phyloP scores from a whole-genome alignment of 768 basidiomycete genomes.

The Tricholomella constricta region DNA sequence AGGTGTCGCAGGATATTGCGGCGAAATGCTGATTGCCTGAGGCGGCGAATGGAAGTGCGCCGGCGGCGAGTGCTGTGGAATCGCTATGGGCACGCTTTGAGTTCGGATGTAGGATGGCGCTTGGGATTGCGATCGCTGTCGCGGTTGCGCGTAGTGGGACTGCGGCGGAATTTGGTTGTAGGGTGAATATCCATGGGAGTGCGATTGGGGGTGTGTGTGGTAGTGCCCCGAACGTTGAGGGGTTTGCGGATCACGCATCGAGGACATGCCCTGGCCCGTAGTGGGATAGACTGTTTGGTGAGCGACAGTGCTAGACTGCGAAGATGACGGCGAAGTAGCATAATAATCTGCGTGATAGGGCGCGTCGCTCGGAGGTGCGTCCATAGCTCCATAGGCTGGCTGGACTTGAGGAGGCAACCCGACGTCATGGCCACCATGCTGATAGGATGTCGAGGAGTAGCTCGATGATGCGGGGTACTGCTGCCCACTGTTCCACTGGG shows the following conservation, averaged over 20 bases:
- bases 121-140: slow-evolving; percentile 48
- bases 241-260: slow-evolving; percentile 35
- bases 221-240: slow-evolving; percentile 31
- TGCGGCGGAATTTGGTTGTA: slow-evolving; percentile 28
- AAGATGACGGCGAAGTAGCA: slow-evolving; percentile 17
- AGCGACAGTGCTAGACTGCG: slow-evolving; percentile 15
- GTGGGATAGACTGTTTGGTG: slow-evolving; percentile 18
- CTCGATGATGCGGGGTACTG: slow-evolving; percentile 29
- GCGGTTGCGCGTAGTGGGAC: slow-evolving; percentile 31
- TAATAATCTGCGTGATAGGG: slow-evolving; percentile 26
- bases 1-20: slow-evolving; percentile 61
- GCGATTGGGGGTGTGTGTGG: slow-evolving; percentile 36
- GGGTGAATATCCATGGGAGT: slow-evolving; percentile 38
- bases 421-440: slow-evolving; percentile 19
- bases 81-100: slow-evolving; percentile 12
- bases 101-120: slow-evolving; percentile 24
- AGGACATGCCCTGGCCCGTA: slow-evolving; percentile 24
- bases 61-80: slow-evolving; percentile 19
- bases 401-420: slow-evolving; percentile 24
- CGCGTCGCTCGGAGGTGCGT: slow-evolving; percentile 8
- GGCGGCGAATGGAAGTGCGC: slow-evolving; percentile 26
- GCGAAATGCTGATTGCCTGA: slow-evolving; percentile 36
- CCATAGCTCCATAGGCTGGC: slow-evolving; percentile 19
- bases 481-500: slow-evolving; percentile 39
- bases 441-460: slow-evolving; percentile 29